Conservation (phyloP, 805 yeast genomes). For the Suhomyces pyralidae region DNA sequence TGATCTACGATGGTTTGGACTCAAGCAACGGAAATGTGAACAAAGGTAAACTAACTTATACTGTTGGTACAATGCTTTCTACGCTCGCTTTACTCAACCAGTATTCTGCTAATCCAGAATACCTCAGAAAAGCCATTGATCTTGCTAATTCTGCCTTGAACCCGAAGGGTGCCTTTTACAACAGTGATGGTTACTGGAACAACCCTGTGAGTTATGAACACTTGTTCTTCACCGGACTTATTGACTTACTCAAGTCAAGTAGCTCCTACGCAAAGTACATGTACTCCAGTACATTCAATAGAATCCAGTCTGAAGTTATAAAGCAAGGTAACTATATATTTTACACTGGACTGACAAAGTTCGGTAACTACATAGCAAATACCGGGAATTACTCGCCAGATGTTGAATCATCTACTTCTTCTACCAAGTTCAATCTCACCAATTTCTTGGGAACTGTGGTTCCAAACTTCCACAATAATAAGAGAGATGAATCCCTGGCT, state of each 20-base stretch:
- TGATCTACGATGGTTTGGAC: slow-evolving; percentile 11
- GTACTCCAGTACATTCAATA: slow-evolving; percentile 15
- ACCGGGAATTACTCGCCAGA: background rate
- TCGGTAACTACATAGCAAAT: slow-evolving; percentile 10
- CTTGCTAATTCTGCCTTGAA: slow-evolving; percentile 11
- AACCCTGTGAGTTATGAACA: slow-evolving; percentile 15
- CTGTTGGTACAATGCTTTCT: slow-evolving; percentile 13
- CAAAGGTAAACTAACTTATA: slow-evolving; percentile 12
- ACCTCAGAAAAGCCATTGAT: slow-evolving; percentile 7
- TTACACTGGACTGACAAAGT: slow-evolving; percentile 5
- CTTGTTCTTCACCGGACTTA: slow-evolving; percentile 15
- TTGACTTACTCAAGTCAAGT: slow-evolving; percentile 10
- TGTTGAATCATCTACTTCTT: background rate
- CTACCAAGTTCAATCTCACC: background rate
- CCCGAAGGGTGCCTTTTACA: slow-evolving; percentile 10
- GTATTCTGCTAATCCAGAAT: slow-evolving; percentile 5
- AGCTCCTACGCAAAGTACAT: slow-evolving; percentile 8
- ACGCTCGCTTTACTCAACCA: slow-evolving; percentile 10
- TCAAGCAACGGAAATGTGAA: slow-evolving; percentile 5
- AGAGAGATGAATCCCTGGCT: background rate
- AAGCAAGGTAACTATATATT: slow-evolving; percentile 14
- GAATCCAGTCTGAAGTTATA: slow-evolving; percentile 1
- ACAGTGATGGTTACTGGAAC: slow-evolving; percentile 15
- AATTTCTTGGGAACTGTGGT: background rate
- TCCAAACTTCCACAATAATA: background rate